Percentiles rank a stretch among this genome's conserved stretches.
Evolutionary conservation across 1,139 yeast species (phyloP).

Genomic region (Scheffersomyces titani): DNA sequence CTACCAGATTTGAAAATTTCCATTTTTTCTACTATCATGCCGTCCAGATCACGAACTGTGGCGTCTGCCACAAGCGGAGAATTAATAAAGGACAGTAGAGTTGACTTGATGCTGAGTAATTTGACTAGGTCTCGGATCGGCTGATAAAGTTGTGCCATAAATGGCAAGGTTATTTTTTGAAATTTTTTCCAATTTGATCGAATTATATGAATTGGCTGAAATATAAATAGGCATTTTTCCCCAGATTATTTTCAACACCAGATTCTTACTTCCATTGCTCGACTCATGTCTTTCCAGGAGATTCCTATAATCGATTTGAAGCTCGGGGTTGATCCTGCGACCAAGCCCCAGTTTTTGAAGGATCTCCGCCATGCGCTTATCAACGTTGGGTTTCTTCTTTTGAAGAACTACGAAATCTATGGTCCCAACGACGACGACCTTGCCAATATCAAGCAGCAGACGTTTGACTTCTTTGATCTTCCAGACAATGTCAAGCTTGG

Average conservation of each 20-base stretch:
- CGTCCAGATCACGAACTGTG: neutral
- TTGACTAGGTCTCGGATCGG: neutral
- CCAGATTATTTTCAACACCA: neutral
- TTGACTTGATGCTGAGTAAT: neutral
- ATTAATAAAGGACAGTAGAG: neutral
- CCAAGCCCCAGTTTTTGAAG: conserved; percentile 44
- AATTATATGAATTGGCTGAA: neutral
- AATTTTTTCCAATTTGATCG: neutral
- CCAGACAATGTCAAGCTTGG: conserved; percentile 53
- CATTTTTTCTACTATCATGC: neutral
- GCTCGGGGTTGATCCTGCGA: conserved; percentile 34
- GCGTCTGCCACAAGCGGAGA: neutral
- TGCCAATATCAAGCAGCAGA: conserved; percentile 38
- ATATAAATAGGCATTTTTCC: neutral
- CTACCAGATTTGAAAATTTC: neutral
- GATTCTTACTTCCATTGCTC: neutral
- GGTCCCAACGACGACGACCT: conserved; percentile 42
- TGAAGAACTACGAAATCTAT: conserved; percentile 38
- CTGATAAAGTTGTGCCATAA: neutral
- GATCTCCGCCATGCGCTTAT: conserved; percentile 57
- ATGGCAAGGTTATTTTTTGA: too few species aligned
- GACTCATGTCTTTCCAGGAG: conserved; percentile 21
- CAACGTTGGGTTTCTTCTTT: conserved; percentile 61
- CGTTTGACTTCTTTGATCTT: conserved; percentile 52
- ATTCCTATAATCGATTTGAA: conserved; percentile 40